Percentiles rank a stretch among this genome's conserved stretches.
Evolutionary conservation across 441 rosid species (phyloP).

Genomic region (Adansonia madagascariensis): DNA sequence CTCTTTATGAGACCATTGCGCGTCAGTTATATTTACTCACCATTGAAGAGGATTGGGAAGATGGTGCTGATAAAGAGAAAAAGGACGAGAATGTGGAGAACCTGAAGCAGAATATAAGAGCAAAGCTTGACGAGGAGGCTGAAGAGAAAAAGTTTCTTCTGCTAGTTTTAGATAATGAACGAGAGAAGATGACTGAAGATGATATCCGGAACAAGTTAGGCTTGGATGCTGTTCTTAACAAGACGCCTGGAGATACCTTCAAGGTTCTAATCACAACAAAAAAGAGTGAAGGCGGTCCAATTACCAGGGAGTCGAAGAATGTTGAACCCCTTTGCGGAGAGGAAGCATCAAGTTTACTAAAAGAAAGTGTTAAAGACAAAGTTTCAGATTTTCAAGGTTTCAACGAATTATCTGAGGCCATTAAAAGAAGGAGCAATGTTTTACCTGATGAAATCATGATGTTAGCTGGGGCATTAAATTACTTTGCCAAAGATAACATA

Average conservation of each 20-base stretch:
- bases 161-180: slow-evolving; percentile 40
- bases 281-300: neutral
- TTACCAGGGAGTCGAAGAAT: neutral
- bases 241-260: neutral
- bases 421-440: slow-evolving; percentile 23
- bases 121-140: slow-evolving; percentile 6
- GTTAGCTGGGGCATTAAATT: slow-evolving; percentile 38
- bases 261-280: slow-evolving; percentile 40
- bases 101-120: neutral
- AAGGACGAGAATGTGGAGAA: slow-evolving; percentile 39
- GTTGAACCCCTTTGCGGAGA: neutral
- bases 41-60: slow-evolving; percentile 42
- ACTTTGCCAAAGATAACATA: neutral
- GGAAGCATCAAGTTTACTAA: neutral
- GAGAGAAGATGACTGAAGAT: slow-evolving; percentile 8
- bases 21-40: slow-evolving; percentile 43
- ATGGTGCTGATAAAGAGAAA: neutral
- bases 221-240: neutral
- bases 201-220: neutral
- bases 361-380: too few species aligned
- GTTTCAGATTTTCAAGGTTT: neutral
- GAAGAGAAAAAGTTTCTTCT: slow-evolving; percentile 31
- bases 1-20: slow-evolving; percentile 43
- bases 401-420: neutral
- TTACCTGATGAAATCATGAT: slow-evolving; percentile 36